phyloP scores from a whole-genome alignment of 2,329 filamentous ascomycete genomes.

The Domatiomyces globalis region DNA sequence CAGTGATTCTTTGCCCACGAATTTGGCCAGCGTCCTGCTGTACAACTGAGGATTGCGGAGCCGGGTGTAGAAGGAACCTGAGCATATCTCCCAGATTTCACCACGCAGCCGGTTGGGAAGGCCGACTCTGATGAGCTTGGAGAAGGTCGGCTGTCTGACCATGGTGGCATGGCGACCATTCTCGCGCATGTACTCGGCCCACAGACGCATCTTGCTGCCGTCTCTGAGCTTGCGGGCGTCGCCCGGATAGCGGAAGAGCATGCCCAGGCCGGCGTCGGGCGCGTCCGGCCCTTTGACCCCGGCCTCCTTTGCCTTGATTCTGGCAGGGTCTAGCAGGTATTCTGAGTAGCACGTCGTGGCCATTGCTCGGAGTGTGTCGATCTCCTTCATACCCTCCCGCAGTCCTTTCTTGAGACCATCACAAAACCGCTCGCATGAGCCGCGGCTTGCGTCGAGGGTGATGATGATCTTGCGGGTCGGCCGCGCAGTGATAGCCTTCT shows the following conservation, averaged over 20 bases:
- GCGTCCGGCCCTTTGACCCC: slow-evolving; percentile 36
- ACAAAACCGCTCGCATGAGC: slow-evolving; percentile 87
- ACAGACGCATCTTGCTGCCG: slow-evolving; percentile 90
- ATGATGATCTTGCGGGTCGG: slow-evolving; percentile 66
- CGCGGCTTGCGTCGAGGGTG: slow-evolving; percentile 76
- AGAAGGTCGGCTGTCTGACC: slow-evolving; percentile 90
- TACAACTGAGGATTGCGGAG: slow-evolving; percentile 77
- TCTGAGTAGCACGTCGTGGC: slow-evolving; percentile 82
- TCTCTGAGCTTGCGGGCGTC: slow-evolving; percentile 89
- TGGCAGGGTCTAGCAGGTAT: slow-evolving; percentile 46
- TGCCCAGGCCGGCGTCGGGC: slow-evolving; percentile 86
- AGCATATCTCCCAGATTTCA: slow-evolving; percentile 91
- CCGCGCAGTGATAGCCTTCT: slow-evolving; percentile 20
- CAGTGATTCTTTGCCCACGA: slow-evolving; percentile 71
- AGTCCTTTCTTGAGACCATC: slow-evolving; percentile 87
- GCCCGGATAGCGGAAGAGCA: slow-evolving; percentile 86
- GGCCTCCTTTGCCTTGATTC: slow-evolving; percentile 43
- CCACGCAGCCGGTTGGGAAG: slow-evolving; percentile 83
- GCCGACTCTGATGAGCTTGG: slow-evolving; percentile 91
- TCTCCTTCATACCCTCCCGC: slow-evolving; percentile 72
- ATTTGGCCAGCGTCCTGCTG: slow-evolving; percentile 68
- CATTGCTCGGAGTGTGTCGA: slow-evolving; percentile 69
- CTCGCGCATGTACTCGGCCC: slow-evolving; percentile 91
- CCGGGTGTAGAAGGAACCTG: slow-evolving; percentile 76
- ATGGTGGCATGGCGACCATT: slow-evolving; percentile 88